A percentile compares a stretch with the other conserved stretches of the same genome.
phyloP scores from a whole-genome alignment of 306 rosid species.

The Ziziphus jujuba region DNA sequence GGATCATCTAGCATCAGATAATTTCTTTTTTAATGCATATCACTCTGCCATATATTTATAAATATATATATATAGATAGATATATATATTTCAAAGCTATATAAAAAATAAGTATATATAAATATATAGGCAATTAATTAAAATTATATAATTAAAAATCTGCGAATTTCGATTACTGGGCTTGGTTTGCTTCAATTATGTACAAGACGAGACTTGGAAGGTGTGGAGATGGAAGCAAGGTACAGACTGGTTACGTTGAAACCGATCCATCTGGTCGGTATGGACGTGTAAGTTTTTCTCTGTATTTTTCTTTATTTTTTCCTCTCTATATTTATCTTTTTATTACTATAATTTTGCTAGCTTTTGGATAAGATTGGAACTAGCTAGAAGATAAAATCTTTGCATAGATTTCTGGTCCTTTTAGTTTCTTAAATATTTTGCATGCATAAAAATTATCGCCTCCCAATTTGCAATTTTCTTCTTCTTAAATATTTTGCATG shows the following conservation, averaged over 20 bases:
- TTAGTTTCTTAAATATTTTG: too few species aligned
- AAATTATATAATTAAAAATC: too few species aligned
- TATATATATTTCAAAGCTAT: too few species aligned
- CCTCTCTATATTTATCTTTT: not conserved
- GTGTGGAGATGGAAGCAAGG: conserved; percentile 34
- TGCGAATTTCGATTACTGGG: not conserved
- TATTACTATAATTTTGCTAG: too few species aligned
- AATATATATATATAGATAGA: not conserved
- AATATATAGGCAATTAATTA: too few species aligned
- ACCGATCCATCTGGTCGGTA: conserved; percentile 88
- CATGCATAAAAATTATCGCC: too few species aligned
- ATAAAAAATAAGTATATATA: too few species aligned
- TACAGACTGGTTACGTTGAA: conserved; percentile 55
- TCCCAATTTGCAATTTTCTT: too few species aligned
- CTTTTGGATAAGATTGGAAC: too few species aligned
- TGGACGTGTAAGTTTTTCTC: conserved; percentile 65
- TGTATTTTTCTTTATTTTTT: conserved; percentile 6
- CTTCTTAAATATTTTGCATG: too few species aligned
- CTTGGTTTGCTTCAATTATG: conserved; percentile 32
- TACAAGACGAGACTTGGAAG: conserved; percentile 44
- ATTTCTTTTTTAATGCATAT: conserved; percentile 1
- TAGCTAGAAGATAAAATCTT: too few species aligned
- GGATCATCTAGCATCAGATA: conserved; percentile 58
- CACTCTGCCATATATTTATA: not conserved
- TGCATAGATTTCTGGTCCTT: too few species aligned